A percentile compares a stretch with the other conserved stretches of the same genome.
Conservation (phyloP, 1,284 basidiomycete species). For the Rhodotorula glutinis region DNA sequence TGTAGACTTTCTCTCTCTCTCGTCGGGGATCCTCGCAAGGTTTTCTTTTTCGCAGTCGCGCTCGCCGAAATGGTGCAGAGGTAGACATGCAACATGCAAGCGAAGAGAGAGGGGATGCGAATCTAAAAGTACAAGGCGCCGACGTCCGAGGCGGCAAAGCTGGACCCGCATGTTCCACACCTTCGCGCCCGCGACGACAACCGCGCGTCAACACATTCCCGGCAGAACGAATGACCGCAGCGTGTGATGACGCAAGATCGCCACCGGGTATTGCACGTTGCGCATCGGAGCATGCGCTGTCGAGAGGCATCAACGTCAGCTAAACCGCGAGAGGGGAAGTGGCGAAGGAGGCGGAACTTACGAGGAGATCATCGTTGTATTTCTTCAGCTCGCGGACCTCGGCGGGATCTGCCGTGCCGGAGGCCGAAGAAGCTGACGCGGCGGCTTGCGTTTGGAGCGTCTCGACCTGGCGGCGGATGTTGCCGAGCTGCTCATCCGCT, state of each 20-base stretch:
- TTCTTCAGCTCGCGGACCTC: constrained; percentile 45
- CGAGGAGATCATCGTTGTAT: constrained; percentile 60
- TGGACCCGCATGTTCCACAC: constrained; percentile 3
- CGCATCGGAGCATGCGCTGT: constrained; percentile 84
- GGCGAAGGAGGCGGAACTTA: constrained; percentile 43
- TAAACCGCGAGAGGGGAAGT: not conserved
- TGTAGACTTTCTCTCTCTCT: not conserved
- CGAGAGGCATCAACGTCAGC: not conserved
- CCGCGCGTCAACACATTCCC: constrained; percentile 77
- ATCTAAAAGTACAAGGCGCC: not conserved
- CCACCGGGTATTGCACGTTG: constrained; percentile 80
- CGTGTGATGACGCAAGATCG: constrained; percentile 84
- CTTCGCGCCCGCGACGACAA: not conserved
- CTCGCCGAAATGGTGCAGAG: too few species aligned
- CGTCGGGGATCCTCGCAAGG: too few species aligned
- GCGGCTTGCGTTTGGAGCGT: constrained; percentile 49
- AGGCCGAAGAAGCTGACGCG: constrained; percentile 15
- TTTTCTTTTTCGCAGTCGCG: not conserved
- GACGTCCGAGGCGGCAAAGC: constrained; percentile 1
- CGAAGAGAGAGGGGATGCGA: not conserved
- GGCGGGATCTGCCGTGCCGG: constrained; percentile 31
- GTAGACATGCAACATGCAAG: not conserved
- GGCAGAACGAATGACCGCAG: constrained; percentile 65
- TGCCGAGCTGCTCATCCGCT: constrained; percentile 47
- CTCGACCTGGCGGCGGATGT: constrained; percentile 46